phyloP scores from a whole-genome alignment of 345 rosid genomes.

The Cochlearia excelsa region DNA sequence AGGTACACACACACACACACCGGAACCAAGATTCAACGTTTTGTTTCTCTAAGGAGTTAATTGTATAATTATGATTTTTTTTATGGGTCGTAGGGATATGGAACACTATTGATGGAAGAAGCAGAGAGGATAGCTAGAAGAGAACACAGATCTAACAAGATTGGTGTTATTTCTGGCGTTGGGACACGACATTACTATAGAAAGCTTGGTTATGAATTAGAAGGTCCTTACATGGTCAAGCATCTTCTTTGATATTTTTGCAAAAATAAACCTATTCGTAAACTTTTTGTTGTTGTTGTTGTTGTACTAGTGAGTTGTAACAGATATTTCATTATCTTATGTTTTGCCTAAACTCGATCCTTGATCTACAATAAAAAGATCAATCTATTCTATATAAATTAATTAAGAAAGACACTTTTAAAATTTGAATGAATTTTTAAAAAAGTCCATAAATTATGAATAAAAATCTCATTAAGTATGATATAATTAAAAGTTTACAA shows the following conservation, averaged over 20 bases:
- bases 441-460: no score
- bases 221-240: constrained; percentile 97
- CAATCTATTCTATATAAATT: no score
- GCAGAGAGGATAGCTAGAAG: constrained; percentile 77
- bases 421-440: no score
- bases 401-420: no score
- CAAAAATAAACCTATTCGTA: no score
- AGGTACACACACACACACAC: constrained; percentile 43
- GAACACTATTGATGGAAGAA: constrained; percentile 97
- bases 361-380: no score
- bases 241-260: constrained; percentile 42
- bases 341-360: no score
- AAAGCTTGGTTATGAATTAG: constrained; percentile 86
- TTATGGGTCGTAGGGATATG: constrained; percentile 58
- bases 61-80: background rate
- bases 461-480: no score
- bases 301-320: no score
- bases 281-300: no score
- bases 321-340: no score
- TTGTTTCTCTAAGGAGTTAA: background rate
- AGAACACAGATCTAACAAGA: constrained; percentile 81
- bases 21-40: background rate
- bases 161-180: constrained; percentile 90
- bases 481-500: no score
- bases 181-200: constrained; percentile 97